phyloP scores from a whole-genome alignment of 495 filamentous ascomycete genomes.

The Neurospora sp. region DNA sequence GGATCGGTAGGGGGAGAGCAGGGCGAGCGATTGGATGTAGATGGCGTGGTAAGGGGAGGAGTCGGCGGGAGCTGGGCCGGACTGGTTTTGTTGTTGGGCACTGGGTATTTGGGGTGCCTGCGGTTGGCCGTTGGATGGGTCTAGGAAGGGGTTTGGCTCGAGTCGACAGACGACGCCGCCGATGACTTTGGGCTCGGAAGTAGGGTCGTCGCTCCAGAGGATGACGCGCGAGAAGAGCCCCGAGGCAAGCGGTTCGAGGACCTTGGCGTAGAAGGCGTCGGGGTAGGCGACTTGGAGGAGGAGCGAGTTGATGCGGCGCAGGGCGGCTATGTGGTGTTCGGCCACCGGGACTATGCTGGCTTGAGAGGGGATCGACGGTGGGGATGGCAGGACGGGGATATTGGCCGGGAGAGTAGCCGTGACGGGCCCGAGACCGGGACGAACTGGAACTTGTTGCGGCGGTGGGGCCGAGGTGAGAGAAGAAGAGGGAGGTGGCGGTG shows the following conservation, averaged over 20 bases:
- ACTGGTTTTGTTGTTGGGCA: not conserved
- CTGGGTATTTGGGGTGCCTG: not conserved
- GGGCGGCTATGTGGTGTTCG: slow-evolving; percentile 55
- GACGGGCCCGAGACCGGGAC: not conserved
- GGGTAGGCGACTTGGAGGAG: slow-evolving; percentile 84
- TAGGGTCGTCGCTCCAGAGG: slow-evolving; percentile 33
- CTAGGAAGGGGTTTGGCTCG: slow-evolving; percentile 36
- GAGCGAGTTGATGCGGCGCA: slow-evolving; percentile 72
- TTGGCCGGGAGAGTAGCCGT: slow-evolving; percentile 22
- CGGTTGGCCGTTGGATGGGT: slow-evolving; percentile 6
- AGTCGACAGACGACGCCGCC: slow-evolving; percentile 79
- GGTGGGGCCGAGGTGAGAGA: slow-evolving; percentile 6
- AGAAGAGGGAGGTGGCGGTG: slow-evolving; percentile 11
- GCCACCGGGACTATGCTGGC: slow-evolving; percentile 50
- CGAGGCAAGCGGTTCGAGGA: slow-evolving; percentile 54
- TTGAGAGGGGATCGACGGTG: slow-evolving; percentile 31
- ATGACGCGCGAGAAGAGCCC: slow-evolving; percentile 71
- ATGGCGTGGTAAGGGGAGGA: slow-evolving; percentile 37
- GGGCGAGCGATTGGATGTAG: slow-evolving; percentile 80
- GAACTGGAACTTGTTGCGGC: slow-evolving; percentile 16
- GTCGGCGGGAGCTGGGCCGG: slow-evolving; percentile 5
- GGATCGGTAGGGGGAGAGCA: slow-evolving; percentile 73
- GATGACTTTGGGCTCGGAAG: slow-evolving; percentile 49
- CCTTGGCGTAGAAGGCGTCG: slow-evolving; percentile 73
- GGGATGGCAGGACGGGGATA: slow-evolving; percentile 16